Conservation (phyloP, 352 stramenopile species). For the Pythium biforme region DNA sequence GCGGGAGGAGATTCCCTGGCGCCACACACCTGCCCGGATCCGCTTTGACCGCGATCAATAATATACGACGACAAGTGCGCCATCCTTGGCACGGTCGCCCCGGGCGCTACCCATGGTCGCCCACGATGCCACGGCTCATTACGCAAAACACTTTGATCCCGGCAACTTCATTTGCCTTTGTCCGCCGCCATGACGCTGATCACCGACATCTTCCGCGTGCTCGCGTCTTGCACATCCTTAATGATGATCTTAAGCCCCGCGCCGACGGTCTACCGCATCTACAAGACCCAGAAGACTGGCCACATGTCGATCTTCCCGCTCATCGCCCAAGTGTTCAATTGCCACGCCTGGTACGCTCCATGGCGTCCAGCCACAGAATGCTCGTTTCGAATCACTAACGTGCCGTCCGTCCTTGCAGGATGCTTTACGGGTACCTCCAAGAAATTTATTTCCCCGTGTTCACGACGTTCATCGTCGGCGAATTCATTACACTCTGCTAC, state of each 20-base stretch:
- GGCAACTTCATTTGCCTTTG: neutral
- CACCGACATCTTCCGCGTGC: constrained; percentile 30
- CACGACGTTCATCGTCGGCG: constrained; percentile 41
- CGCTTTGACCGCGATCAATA: too few relatives aligned
- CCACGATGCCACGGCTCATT: neutral
- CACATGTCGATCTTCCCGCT: constrained; percentile 53
- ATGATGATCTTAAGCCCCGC: constrained; percentile 55
- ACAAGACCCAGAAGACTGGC: constrained; percentile 42
- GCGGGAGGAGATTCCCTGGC: too few relatives aligned
- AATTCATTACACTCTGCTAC: constrained; percentile 43
- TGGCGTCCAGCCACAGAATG: neutral
- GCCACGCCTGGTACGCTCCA: constrained; percentile 28
- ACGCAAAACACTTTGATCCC: neutral
- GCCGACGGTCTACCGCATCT: constrained; percentile 35
- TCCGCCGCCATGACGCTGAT: neutral
- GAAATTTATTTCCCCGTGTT: constrained; percentile 53
- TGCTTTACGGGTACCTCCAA: constrained; percentile 51
- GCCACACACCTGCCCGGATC: too few relatives aligned
- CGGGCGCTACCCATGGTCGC: too few relatives aligned
- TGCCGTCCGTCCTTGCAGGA: neutral
- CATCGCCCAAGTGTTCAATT: constrained; percentile 45
- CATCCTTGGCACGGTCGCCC: too few relatives aligned
- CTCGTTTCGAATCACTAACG: too few relatives aligned
- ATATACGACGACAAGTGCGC: too few relatives aligned
- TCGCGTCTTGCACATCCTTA: constrained; percentile 34